Evolutionary conservation across 257 asterid species (phyloP).

Genomic region (Fraxinus anomala): DNA sequence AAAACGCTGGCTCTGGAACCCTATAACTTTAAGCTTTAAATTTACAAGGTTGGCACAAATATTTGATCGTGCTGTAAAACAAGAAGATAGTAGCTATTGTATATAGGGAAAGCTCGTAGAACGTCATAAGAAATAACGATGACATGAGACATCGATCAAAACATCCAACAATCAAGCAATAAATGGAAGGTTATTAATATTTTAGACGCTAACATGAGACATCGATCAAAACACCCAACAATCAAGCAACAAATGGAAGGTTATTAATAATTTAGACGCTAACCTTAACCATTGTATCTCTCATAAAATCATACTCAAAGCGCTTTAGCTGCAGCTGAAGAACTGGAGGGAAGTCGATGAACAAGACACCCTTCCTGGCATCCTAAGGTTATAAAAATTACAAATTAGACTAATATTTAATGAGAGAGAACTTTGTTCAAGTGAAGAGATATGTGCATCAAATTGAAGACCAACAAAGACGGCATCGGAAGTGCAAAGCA

Average conservation of each 20-base stretch:
- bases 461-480: conserved; percentile 25
- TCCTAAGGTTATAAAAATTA: conserved; percentile 58
- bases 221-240: not conserved
- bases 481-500: conserved; percentile 17
- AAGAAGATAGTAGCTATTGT: conserved; percentile 1
- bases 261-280: conserved; percentile 28
- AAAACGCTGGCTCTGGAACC: not conserved
- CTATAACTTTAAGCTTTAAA: conserved; percentile 2
- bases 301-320: conserved; percentile 93
- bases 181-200: conserved; percentile 10
- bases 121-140: conserved; percentile 4
- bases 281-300: conserved; percentile 98
- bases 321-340: conserved; percentile 99
- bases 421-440: conserved; percentile 8
- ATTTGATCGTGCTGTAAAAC: conserved; percentile 11
- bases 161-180: conserved; percentile 5
- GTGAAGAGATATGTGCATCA: conserved; percentile 20
- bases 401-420: conserved; percentile 25
- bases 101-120: not conserved
- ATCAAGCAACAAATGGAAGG: conserved; percentile 16
- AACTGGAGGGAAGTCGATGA: conserved; percentile 96
- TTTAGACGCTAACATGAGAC: conserved; percentile 42
- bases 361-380: conserved; percentile 96
- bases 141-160: not conserved
- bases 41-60: conserved; percentile 16